Evolutionary conservation across 192 early-diverging fungal genomes (phyloP), one percentile per base, ranked within the genome.

Genomic region (Entomortierella chlamydospora): DNA sequence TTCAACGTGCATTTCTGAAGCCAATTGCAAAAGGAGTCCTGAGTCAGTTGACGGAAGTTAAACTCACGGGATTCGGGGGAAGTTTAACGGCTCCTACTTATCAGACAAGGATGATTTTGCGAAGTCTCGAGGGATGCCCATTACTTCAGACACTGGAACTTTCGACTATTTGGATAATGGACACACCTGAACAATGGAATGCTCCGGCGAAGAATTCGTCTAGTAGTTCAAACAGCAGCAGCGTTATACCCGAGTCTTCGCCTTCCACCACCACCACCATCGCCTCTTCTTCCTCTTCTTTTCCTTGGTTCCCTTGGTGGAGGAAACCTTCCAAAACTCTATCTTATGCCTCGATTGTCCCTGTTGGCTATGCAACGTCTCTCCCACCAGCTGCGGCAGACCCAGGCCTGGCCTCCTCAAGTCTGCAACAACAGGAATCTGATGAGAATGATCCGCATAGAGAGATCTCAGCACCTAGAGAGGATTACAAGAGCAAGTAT

Each of bases 81-180:
- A 10, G 39, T 3, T n/a, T 17, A n/a, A 25, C 52, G 8, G 61
- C 43, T 25, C 61, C 70, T 3, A 12, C 34, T 28, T 71, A 71
- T 41, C 49, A 45, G 41, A 42, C 69, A 33, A 52, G 60, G 13
- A 71, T 62, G 60, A 23, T 71, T 31, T n/a, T 62, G 6, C 26
- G 53, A 11, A 55, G 60, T 29, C 52, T 71, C 1, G 53, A 62
- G 9, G 60, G 52, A 6, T 61, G 60, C n/a, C 60, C 69, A 2
- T 23, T 55, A 11, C n/a, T 71, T n/a, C 37, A 71, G 18, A 23
- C 37, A 0, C 37, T 71, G 12, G 69, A 71, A 39, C n/a, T 71
- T 6, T 33, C 30, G 1, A 18, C 52, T 7, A 18, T 71, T 15
- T 60, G 60, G 12, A 18, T 71, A 18, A 60, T 71, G 1, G 60